phyloP scores from a whole-genome alignment of 129 eudicot genomes.

The Artemisia tridentata region DNA sequence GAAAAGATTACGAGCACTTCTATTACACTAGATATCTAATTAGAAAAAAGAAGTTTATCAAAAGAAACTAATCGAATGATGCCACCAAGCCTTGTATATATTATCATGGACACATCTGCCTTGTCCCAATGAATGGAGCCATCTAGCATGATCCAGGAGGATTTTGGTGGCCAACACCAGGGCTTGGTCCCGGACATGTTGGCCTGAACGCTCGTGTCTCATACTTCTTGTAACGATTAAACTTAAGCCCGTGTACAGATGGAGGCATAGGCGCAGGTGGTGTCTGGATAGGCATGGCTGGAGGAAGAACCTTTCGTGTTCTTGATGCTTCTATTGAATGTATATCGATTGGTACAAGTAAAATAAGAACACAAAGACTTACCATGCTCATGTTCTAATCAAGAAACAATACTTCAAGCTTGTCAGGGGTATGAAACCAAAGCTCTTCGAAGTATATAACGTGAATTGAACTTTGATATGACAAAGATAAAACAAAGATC shows the following conservation, averaged over 20 bases:
- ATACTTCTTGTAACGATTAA: conserved; percentile 37
- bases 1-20: conserved; percentile 3
- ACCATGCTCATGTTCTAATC: conserved; percentile 7
- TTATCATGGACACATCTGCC: neutral
- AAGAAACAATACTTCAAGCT: too few species aligned
- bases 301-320: conserved; percentile 27
- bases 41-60: neutral
- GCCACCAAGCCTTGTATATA: neutral
- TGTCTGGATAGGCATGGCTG: conserved; percentile 8
- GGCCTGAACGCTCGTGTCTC: conserved; percentile 46
- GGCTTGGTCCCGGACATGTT: conserved; percentile 54
- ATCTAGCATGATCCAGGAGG: conserved; percentile 43
- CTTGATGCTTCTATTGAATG: conserved; percentile 22
- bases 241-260: neutral
- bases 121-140: neutral
- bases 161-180: conserved; percentile 44
- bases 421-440: neutral
- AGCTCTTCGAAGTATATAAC: neutral
- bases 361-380: conserved; percentile 23
- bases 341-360: conserved; percentile 22
- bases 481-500: neutral
- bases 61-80: neutral
- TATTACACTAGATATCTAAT: neutral
- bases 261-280: conserved; percentile 12
- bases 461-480: too few species aligned